Conservation (phyloP, 1,284 basidiomycete genomes). For the Sanghuangporus weigelae region DNA sequence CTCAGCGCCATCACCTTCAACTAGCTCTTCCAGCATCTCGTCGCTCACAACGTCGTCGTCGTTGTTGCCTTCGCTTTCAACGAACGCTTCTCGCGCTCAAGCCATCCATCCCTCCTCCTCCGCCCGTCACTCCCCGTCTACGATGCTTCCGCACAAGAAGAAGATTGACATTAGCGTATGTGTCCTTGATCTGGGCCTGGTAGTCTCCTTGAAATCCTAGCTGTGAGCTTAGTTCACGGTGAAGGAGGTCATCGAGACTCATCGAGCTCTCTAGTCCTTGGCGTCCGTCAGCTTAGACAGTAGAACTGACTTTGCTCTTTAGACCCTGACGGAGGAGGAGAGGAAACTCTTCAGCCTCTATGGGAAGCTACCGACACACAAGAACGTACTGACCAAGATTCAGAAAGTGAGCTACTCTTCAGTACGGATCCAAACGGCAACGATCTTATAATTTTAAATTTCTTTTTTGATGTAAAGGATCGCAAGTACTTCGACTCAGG, state of each 20-base stretch:
- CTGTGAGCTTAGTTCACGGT: neutral
- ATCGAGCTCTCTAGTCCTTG: no score
- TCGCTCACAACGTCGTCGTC: slow-evolving; percentile 1
- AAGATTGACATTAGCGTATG: slow-evolving; percentile 88
- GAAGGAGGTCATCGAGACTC: neutral
- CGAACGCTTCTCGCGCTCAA: slow-evolving; percentile 13
- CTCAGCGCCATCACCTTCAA: neutral
- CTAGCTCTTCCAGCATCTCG: neutral
- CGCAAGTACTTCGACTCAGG: slow-evolving; percentile 98
- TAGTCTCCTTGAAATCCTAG: neutral
- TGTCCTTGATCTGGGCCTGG: slow-evolving; percentile 21
- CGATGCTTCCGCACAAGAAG: slow-evolving; percentile 81
- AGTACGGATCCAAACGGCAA: neutral
- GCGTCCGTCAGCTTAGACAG: neutral
- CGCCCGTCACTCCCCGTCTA: slow-evolving; percentile 23
- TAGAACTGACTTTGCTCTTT: slow-evolving; percentile 23
- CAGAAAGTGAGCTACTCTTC: slow-evolving; percentile 64
- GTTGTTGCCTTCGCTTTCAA: slow-evolving; percentile 6
- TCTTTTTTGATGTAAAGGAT: slow-evolving; percentile 49
- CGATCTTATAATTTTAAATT: slow-evolving; percentile 11
- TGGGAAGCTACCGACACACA: slow-evolving; percentile 89
- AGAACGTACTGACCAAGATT: slow-evolving; percentile 91
- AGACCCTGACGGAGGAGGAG: slow-evolving; percentile 89
- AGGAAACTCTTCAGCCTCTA: slow-evolving; percentile 93
- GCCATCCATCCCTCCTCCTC: slow-evolving; percentile 26